A percentile compares a stretch with the other conserved stretches of the same genome.
These are phyloP conservation scores for Rhododendron simsii DNA, from an alignment of 148 eudicot genomes.

Conservation along the genomic window DNA sequence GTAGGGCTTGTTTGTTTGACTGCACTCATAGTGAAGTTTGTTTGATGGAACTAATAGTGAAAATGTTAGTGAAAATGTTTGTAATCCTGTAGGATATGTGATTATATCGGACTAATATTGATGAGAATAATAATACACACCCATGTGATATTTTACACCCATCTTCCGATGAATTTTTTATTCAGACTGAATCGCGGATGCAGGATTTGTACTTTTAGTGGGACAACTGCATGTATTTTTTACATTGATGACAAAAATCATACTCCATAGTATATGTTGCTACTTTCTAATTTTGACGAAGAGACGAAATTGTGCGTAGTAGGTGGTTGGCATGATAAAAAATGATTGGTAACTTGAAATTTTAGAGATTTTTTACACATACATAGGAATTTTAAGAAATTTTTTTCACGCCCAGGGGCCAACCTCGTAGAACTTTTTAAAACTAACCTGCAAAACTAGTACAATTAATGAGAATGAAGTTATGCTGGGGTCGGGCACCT, in stretches of 20 bases:
- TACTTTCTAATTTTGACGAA: neutral
- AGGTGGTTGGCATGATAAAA: neutral
- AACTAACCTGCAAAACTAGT: too few species aligned
- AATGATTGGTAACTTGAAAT: too few species aligned
- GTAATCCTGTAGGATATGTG: neutral
- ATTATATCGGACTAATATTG: neutral
- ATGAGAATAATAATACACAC: neutral
- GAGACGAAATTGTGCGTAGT: neutral
- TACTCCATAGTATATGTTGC: too few species aligned
- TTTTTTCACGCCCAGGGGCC: too few species aligned
- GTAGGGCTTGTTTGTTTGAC: neutral
- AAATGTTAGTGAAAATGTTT: too few species aligned
- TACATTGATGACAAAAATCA: too few species aligned
- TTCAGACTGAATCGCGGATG: neutral
- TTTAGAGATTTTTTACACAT: too few species aligned
- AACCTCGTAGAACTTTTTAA: too few species aligned
- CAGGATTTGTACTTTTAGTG: neutral
- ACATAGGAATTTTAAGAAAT: too few species aligned
- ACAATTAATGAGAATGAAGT: too few species aligned
- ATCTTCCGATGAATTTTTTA: neutral
- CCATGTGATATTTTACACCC: neutral
- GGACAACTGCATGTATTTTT: neutral
- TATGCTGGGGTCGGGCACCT: too few species aligned
- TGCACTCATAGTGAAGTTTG: neutral
- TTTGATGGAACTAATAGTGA: neutral